Percentiles rank a stretch among this genome's conserved stretches.
Evolutionary conservation across 768 basidiomycete genomes (phyloP).

Genomic region (Ramaria sp.): DNA sequence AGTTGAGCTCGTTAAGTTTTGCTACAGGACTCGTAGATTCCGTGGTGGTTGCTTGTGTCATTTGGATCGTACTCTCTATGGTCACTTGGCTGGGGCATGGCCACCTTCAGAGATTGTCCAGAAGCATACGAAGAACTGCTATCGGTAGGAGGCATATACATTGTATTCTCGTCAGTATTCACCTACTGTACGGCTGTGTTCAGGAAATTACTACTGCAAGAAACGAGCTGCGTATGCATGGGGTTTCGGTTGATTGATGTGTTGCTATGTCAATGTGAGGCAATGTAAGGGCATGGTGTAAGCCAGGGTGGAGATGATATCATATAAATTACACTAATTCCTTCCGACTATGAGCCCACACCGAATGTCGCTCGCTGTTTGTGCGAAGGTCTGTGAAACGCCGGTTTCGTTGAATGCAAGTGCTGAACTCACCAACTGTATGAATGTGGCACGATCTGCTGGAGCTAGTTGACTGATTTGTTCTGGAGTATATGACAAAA

Average conservation of each 20-base stretch:
- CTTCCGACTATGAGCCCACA: neutral
- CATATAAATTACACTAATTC: neutral
- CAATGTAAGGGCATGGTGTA: too few relatives aligned
- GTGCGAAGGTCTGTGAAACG: neutral
- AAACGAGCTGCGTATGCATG: constrained; percentile 44
- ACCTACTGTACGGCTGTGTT: constrained; percentile 4
- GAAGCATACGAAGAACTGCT: constrained; percentile 68
- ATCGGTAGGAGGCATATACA: constrained; percentile 30
- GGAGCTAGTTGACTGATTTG: constrained; percentile 10
- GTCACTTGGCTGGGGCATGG: constrained; percentile 65
- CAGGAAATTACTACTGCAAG: constrained; percentile 55
- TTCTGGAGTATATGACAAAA: constrained; percentile 9
- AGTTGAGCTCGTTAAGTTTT: neutral
- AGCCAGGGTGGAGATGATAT: neutral
- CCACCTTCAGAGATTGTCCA: constrained; percentile 66
- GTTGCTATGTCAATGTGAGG: too few relatives aligned
- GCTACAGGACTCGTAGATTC: constrained; percentile 36
- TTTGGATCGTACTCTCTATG: constrained; percentile 74
- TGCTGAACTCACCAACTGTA: constrained; percentile 10
- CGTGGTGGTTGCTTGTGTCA: constrained; percentile 73
- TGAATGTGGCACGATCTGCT: constrained; percentile 10
- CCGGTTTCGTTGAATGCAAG: neutral
- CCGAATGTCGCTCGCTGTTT: constrained; percentile 7
- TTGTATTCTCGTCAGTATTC: neutral
- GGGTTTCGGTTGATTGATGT: constrained; percentile 47